These are phyloP conservation scores for Clavispora fructus DNA, from an alignment of 805 yeast species.

Conservation along the genomic window DNA sequence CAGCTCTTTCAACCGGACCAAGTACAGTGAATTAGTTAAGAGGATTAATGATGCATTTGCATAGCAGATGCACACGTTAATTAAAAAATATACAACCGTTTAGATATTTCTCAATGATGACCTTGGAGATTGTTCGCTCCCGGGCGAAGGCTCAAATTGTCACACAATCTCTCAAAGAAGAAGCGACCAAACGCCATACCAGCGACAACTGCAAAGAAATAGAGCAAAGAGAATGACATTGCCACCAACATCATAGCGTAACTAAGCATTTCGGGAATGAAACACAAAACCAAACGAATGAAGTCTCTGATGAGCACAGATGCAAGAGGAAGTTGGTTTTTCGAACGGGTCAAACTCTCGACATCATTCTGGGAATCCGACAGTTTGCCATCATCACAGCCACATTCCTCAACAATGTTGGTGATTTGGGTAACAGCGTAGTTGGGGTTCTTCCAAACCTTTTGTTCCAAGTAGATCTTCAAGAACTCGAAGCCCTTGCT, in stretches of 20 bases:
- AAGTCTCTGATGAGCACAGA: slow-evolving; percentile 41
- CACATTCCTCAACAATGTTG: slow-evolving; percentile 15
- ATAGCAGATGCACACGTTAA: background rate
- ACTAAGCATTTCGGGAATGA: slow-evolving; percentile 60
- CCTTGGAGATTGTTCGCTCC: slow-evolving; percentile 14
- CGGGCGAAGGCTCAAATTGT: slow-evolving; percentile 31
- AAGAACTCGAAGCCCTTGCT: slow-evolving; percentile 56
- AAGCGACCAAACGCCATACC: slow-evolving; percentile 71
- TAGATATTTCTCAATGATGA: slow-evolving; percentile 1
- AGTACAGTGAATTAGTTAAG: slow-evolving; percentile 30
- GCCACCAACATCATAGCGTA: slow-evolving; percentile 75
- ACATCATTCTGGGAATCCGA: background rate
- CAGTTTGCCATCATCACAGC: slow-evolving; percentile 11
- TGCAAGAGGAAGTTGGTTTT: slow-evolving; percentile 4
- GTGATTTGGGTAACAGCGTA: slow-evolving; percentile 14
- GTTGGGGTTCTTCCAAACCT: slow-evolving; percentile 48
- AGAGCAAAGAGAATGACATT: slow-evolving; percentile 62
- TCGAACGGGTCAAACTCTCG: slow-evolving; percentile 5
- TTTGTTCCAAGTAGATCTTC: slow-evolving; percentile 61
- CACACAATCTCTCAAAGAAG: slow-evolving; percentile 55
- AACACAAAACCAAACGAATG: slow-evolving; percentile 50
- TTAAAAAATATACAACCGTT: background rate
- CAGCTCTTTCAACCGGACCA: slow-evolving; percentile 32
- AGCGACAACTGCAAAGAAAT: slow-evolving; percentile 67
- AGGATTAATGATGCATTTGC: slow-evolving; percentile 17